These are phyloP conservation scores for Lipomyces starkeyi DNA, from an alignment of 805 yeast species.

Conservation along the genomic window DNA sequence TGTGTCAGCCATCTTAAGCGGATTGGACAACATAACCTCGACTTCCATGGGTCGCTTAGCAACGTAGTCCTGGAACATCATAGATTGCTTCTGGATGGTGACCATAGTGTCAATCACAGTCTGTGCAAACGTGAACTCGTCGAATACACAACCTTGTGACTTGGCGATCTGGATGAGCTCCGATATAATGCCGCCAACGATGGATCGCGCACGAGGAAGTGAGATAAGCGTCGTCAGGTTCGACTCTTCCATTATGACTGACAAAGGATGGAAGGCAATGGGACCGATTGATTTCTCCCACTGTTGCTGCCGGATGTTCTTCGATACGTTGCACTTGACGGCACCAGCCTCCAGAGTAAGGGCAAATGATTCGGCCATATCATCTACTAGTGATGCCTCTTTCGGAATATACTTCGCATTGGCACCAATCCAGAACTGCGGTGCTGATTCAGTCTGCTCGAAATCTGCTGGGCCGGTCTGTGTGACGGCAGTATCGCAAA, in stretches of 20 bases:
- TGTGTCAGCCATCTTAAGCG: conserved; percentile 57
- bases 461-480: conserved; percentile 39
- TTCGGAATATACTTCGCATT: conserved; percentile 10
- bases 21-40: conserved; percentile 74
- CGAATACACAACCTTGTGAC: conserved; percentile 29
- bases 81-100: conserved; percentile 28
- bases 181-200: conserved; percentile 22
- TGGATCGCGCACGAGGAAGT: conserved; percentile 22
- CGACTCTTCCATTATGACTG: conserved; percentile 39
- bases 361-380: conserved; percentile 38
- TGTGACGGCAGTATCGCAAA: conserved; percentile 48
- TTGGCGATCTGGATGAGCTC: conserved; percentile 33
- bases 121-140: conserved; percentile 12
- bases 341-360: conserved; percentile 37
- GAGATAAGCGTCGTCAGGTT: conserved; percentile 25
- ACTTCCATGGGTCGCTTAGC: conserved; percentile 64
- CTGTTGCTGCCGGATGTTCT: conserved; percentile 38
- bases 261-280: conserved; percentile 36
- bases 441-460: conserved; percentile 26
- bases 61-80: conserved; percentile 37
- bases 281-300: conserved; percentile 39
- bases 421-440: conserved; percentile 34
- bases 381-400: conserved; percentile 29
- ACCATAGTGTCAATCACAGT: conserved; percentile 15
- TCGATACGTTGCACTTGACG: conserved; percentile 31